These are phyloP conservation scores for Physaria fendleri DNA, from an alignment of 345 rosid species.

Conservation along the genomic window DNA sequence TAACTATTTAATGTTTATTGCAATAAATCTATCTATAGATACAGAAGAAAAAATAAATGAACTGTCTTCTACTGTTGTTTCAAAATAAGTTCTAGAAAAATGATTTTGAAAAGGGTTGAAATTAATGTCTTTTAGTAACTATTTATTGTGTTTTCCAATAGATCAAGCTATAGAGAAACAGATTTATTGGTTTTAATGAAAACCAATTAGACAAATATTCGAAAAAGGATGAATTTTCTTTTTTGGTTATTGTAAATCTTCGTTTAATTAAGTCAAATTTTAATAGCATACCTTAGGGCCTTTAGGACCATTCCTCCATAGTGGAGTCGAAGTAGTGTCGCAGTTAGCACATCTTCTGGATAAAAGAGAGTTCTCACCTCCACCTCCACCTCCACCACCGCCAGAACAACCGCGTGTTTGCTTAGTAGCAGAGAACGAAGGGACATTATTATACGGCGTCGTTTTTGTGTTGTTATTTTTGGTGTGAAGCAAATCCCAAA, in stretches of 20 bases:
- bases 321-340: constrained; percentile 86
- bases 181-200: background rate
- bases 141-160: no score
- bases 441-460: constrained; percentile 21
- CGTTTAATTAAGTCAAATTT: background rate
- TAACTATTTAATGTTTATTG: no score
- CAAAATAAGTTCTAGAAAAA: no score
- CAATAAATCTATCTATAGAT: no score
- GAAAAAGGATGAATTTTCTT: background rate
- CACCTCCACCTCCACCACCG: constrained; percentile 20
- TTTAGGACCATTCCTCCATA: constrained; percentile 83
- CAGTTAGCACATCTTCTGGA: constrained; percentile 92
- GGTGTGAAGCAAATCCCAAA: constrained; percentile 56
- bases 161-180: background rate
- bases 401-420: constrained; percentile 19
- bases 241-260: background rate
- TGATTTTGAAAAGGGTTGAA: no score
- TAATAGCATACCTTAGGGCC: constrained; percentile 56
- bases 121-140: no score
- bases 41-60: no score
- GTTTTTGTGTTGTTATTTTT: constrained; percentile 32
- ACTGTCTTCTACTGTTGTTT: no score
- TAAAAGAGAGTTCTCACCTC: constrained; percentile 57
- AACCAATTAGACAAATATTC: background rate
- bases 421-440: constrained; percentile 22